Evolutionary conservation across 306 rosid genomes (phyloP).

Genomic region (Fragaria ananassa): DNA sequence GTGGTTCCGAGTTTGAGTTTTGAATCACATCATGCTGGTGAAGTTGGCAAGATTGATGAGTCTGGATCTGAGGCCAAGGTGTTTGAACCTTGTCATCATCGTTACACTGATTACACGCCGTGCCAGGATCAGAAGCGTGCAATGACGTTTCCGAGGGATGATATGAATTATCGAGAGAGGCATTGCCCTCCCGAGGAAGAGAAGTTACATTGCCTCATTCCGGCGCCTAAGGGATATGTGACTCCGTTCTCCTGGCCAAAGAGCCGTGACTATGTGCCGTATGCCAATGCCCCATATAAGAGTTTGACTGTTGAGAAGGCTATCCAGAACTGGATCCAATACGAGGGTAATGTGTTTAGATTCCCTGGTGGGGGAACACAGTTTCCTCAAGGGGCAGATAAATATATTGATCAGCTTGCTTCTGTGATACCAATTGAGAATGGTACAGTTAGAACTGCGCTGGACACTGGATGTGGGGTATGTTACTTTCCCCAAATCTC

Average conservation of each 20-base stretch:
- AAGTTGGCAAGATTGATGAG: conserved; percentile 48
- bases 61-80: conserved; percentile 45
- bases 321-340: conserved; percentile 96
- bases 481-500: conserved; percentile 22
- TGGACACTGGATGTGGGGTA: conserved; percentile 99
- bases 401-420: conserved; percentile 84
- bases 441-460: conserved; percentile 88
- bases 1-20: conserved; percentile 59
- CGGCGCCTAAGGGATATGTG: conserved; percentile 93
- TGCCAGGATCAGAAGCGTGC: conserved; percentile 95
- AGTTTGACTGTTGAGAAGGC: conserved; percentile 99
- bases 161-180: conserved; percentile 86
- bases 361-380: conserved; percentile 98
- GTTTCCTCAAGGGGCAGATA: conserved; percentile 96
- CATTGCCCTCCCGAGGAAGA: conserved; percentile 81
- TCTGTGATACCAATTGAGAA: conserved; percentile 89
- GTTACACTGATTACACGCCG: conserved; percentile 76
- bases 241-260: conserved; percentile 98
- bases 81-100: conserved; percentile 52
- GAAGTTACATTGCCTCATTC: conserved; percentile 86
- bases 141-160: conserved; percentile 79
- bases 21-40: conserved; percentile 86
- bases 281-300: conserved; percentile 94
- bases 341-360: conserved; percentile 87
- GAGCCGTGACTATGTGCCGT: conserved; percentile 97